phyloP scores from a whole-genome alignment of 1,284 basidiomycete species.

The Xerocomus minutiporus region DNA sequence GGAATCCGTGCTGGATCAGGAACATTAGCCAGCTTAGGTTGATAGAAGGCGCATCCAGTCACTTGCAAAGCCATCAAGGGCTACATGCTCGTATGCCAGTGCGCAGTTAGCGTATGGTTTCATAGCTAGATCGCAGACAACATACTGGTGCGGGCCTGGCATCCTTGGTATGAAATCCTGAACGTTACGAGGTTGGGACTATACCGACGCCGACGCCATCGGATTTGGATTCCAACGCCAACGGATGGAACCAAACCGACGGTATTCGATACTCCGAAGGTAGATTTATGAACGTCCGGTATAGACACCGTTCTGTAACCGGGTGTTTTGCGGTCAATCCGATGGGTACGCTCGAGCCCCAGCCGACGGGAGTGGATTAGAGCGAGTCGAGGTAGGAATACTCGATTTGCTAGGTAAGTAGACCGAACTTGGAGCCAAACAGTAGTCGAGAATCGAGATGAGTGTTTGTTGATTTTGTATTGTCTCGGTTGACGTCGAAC shows the following conservation, averaged over 20 bases:
- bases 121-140: neutral
- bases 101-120: neutral
- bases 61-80: neutral
- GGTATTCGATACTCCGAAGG: neutral
- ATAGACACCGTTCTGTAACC: neutral
- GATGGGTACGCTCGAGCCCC: neutral
- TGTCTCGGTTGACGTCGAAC: neutral
- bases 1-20: neutral
- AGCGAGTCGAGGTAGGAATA: neutral
- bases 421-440: too few relatives aligned
- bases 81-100: neutral
- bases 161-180: neutral
- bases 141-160: neutral
- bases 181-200: neutral
- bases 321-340: neutral
- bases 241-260: slow-evolving; percentile 7
- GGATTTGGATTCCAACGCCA: slow-evolving; percentile 5
- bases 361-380: neutral
- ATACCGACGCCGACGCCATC: slow-evolving; percentile 5
- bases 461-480: neutral
- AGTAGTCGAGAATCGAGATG: neutral
- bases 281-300: neutral
- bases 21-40: neutral
- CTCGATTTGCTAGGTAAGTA: neutral
- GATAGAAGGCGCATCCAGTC: too few relatives aligned